Evolutionary conservation across 2,329 filamentous ascomycete genomes (phyloP), one percentile per base, ranked within the genome.

Genomic region (Colletotrichum sp.): DNA sequence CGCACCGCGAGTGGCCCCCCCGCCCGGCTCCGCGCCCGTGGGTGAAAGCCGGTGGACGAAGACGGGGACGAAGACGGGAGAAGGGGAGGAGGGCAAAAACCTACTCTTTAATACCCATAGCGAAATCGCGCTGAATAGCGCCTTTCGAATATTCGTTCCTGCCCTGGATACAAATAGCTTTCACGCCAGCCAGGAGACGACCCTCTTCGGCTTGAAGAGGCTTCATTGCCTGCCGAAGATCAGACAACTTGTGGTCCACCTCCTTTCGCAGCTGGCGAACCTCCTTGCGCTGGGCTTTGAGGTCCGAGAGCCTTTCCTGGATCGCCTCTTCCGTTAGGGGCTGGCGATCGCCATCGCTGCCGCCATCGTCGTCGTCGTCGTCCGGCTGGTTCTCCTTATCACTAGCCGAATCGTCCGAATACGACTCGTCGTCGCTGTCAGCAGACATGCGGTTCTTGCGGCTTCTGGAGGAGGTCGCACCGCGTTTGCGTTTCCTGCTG

Each of bases 71-170:
- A 5, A 5, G 15, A 39, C 7, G 36, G 7, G 16, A 9, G 16
- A 9, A 18, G 8, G 7, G 7, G 36, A 3, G 16, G 36, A 8
- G 36, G 39, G 18, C 15, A 16, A 36, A 16, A 36, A 70, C 89
- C 63, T 92, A 87, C 77, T 90, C 86, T 77, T 92, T 89, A 6
- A 86, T 84, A 0, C 83, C 82, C 24, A 80, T 81, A 6, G 72
- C 68, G 32, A 77, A 72, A 18, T 76, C 68, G 28, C 65, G 64
- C 26, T 77, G 63, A 89, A 0, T 76, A 5, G 60, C 65, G 26
- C 62, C 48, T 52, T 75, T 69, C 2, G 90, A 90, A 73, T 91
- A 92, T 1, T 87, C 80, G 65, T 93, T 94, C 39, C 92, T 85
- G 7, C 86, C 88, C 16, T 85, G 82, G 68, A 94, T 92, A 76